Conservation (phyloP, 2,329 filamentous ascomycete species). For the Cercospora janseana region DNA sequence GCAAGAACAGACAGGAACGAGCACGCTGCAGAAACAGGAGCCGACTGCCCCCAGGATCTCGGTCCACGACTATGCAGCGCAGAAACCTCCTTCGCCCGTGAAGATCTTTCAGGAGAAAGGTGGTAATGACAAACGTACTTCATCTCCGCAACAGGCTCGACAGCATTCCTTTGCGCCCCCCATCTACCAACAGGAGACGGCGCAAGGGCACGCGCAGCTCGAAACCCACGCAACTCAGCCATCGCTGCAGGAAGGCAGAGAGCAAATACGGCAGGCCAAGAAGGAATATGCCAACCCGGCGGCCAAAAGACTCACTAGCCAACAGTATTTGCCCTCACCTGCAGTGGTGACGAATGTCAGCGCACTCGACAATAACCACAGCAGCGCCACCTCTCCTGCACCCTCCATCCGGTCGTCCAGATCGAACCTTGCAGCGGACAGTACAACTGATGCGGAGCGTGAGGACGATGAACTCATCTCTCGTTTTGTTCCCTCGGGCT, state of each 20-base stretch:
- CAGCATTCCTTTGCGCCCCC: constrained; percentile 11
- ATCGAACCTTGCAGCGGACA: constrained; percentile 26
- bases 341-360: constrained; percentile 36
- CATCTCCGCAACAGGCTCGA: not conserved
- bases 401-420: constrained; percentile 31
- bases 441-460: constrained; percentile 20
- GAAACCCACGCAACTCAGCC: constrained; percentile 9
- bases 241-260: constrained; percentile 25
- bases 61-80: constrained; percentile 8
- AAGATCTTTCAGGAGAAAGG: too few species aligned
- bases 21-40: not conserved
- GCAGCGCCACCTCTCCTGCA: constrained; percentile 31
- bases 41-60: not conserved
- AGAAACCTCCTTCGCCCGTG: constrained; percentile 1
- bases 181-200: constrained; percentile 15
- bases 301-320: constrained; percentile 29
- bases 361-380: constrained; percentile 34
- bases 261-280: constrained; percentile 11
- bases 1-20: not conserved
- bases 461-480: constrained; percentile 35
- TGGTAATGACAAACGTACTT: not conserved
- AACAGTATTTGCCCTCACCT: constrained; percentile 30
- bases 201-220: constrained; percentile 2
- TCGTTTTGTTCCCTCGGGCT: constrained; percentile 34
- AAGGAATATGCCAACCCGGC: constrained; percentile 31